A percentile compares a stretch with the other conserved stretches of the same genome.
phyloP scores from a whole-genome alignment of 352 stramenopile genomes.

The Pythium aquatile region DNA sequence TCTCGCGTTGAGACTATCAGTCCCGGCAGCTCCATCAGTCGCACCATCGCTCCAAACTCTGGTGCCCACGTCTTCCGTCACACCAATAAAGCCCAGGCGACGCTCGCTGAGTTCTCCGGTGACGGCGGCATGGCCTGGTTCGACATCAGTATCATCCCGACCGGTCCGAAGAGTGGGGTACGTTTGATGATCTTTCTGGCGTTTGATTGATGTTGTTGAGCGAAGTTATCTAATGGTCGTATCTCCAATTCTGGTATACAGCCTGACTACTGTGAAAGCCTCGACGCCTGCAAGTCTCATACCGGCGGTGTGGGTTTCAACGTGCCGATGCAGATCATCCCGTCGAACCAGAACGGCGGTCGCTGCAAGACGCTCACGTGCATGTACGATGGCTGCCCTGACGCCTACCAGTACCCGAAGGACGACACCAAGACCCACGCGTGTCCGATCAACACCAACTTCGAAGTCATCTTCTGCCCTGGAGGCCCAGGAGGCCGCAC shows the following conservation, averaged over 20 bases:
- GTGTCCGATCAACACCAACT: conserved; percentile 45
- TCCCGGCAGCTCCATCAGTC: conserved; percentile 32
- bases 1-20: conserved; percentile 37
- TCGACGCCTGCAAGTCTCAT: conserved; percentile 47
- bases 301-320: conserved; percentile 69
- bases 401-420: conserved; percentile 70
- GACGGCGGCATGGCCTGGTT: conserved; percentile 52
- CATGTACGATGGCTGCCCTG: conserved; percentile 46
- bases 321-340: conserved; percentile 60
- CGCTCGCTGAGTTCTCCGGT: conserved; percentile 62
- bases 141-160: conserved; percentile 78
- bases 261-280: conserved; percentile 47
- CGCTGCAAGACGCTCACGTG: conserved; percentile 55
- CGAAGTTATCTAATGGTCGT: neutral
- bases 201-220: conserved; percentile 1
- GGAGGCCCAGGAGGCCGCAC: neutral
- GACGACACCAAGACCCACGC: conserved; percentile 61
- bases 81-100: conserved; percentile 44
- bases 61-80: conserved; percentile 53
- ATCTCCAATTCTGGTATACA: conserved; percentile 16
- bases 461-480: conserved; percentile 49
- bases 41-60: conserved; percentile 32
- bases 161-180: conserved; percentile 54
- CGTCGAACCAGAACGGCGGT: conserved; percentile 28
- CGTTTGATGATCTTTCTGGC: conserved; percentile 20